phyloP scores from a whole-genome alignment of 139 green algal species.

The Zygnema cylindricum region DNA sequence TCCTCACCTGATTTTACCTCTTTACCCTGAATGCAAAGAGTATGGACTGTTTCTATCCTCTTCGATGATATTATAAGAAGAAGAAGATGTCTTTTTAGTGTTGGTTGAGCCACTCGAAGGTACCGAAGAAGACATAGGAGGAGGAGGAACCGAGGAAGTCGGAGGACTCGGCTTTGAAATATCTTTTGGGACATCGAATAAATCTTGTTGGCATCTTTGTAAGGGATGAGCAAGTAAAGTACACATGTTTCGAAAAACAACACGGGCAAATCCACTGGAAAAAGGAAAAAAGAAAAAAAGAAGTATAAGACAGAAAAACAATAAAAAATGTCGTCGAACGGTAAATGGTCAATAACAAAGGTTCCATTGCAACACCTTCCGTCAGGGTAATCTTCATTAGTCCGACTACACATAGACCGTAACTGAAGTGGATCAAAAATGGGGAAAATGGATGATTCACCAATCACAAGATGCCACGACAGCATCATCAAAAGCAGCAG shows the following conservation, averaged over 20 bases:
- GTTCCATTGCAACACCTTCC: too few relatives aligned
- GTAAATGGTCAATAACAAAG: too few relatives aligned
- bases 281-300: too few relatives aligned
- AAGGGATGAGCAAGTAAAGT: conserved; percentile 38
- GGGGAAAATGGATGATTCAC: neutral
- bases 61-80: conserved; percentile 8
- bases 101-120: neutral
- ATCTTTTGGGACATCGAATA: conserved; percentile 37
- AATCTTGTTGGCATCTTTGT: conserved; percentile 40
- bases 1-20: too few relatives aligned
- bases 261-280: neutral
- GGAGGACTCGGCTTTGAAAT: conserved; percentile 3
- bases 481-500: too few relatives aligned
- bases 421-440: too few relatives aligned
- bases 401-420: too few relatives aligned
- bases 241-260: conserved; percentile 44
- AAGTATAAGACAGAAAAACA: too few relatives aligned
- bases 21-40: neutral
- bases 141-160: neutral
- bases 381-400: too few relatives aligned
- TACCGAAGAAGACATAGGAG: neutral
- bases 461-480: neutral
- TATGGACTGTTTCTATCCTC: neutral
- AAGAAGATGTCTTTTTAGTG: neutral
- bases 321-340: too few relatives aligned